A percentile compares a stretch with the other conserved stretches of the same genome.
Evolutionary conservation across 2,329 filamentous ascomycete species (phyloP).

Genomic region (Fusarium marasasianum): DNA sequence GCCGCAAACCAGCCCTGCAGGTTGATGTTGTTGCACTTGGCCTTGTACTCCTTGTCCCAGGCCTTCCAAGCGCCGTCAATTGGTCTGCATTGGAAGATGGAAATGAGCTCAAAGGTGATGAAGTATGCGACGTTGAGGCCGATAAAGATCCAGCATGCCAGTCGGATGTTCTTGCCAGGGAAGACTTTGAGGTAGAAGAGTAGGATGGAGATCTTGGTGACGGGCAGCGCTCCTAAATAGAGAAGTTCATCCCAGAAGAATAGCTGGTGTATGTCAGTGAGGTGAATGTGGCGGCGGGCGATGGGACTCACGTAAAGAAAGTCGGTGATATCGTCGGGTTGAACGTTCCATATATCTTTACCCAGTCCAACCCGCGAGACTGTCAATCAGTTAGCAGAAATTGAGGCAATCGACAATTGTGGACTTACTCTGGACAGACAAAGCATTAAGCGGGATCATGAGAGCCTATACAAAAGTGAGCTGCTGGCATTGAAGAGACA

Average conservation of each 20-base stretch:
- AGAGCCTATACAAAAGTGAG: not conserved
- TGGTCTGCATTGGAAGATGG: constrained; percentile 58
- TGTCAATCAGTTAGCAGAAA: not conserved
- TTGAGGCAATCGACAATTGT: fast-evolving
- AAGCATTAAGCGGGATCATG: constrained; percentile 12
- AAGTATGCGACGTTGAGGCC: constrained; percentile 31
- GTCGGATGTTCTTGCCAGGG: not conserved
- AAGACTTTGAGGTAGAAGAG: constrained; percentile 24
- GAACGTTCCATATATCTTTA: constrained; percentile 14
- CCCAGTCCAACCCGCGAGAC: not conserved
- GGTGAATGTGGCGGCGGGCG: fast-evolving
- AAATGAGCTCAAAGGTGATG: constrained; percentile 44
- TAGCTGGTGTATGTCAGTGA: not conserved
- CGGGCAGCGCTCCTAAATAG: not conserved
- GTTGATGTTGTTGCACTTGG: constrained; percentile 59
- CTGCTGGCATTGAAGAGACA: fast-evolving
- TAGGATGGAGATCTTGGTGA: constrained; percentile 10
- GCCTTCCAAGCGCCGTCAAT: constrained; percentile 58
- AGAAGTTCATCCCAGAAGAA: constrained; percentile 17
- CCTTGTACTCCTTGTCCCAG: constrained; percentile 56
- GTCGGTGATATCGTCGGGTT: constrained; percentile 1
- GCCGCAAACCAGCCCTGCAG: constrained; percentile 59
- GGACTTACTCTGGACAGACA: not conserved
- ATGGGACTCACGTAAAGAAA: not conserved
- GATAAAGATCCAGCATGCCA: constrained; percentile 19